Evolutionary conservation across 768 basidiomycete genomes (phyloP).

Genomic region (Basidioascus undulatus): DNA sequence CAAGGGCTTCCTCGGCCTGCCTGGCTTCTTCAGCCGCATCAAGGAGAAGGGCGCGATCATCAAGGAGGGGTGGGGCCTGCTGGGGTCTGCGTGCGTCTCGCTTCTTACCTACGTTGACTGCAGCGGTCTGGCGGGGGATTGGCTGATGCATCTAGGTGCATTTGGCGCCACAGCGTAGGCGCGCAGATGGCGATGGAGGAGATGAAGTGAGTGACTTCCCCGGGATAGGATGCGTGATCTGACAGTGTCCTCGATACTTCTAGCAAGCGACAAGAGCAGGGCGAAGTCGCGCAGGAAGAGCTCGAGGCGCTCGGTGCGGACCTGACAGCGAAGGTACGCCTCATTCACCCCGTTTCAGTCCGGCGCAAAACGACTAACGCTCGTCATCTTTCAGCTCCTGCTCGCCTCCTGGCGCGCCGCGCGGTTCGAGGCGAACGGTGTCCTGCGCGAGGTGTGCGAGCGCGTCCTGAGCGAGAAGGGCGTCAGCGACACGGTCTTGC

Average conservation of each 20-base stretch:
- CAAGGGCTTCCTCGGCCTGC: constrained; percentile 32
- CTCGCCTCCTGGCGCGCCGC: constrained; percentile 95
- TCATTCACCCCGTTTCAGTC: too few species aligned
- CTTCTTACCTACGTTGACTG: neutral
- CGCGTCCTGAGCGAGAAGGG: constrained; percentile 60
- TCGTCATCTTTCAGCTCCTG: constrained; percentile 46
- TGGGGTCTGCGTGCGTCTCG: constrained; percentile 65
- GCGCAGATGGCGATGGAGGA: constrained; percentile 68
- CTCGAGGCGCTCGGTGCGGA: constrained; percentile 68
- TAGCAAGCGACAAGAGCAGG: constrained; percentile 59
- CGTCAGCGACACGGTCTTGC: constrained; percentile 37
- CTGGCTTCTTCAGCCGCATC: constrained; percentile 74
- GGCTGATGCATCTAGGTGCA: neutral
- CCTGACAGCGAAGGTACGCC: constrained; percentile 58
- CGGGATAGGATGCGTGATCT: too few species aligned
- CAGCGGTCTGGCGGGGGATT: neutral
- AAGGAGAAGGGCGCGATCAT: constrained; percentile 84
- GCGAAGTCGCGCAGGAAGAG: constrained; percentile 59
- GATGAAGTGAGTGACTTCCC: too few species aligned
- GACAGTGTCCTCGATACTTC: too few species aligned
- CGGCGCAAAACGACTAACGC: too few species aligned
- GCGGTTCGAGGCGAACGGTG: constrained; percentile 76
- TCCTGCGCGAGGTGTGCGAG: constrained; percentile 57
- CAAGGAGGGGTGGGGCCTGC: constrained; percentile 91
- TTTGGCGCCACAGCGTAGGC: constrained; percentile 25